Conservation (phyloP, 2,329 filamentous ascomycete species). For the Fusarium ambrosium region DNA sequence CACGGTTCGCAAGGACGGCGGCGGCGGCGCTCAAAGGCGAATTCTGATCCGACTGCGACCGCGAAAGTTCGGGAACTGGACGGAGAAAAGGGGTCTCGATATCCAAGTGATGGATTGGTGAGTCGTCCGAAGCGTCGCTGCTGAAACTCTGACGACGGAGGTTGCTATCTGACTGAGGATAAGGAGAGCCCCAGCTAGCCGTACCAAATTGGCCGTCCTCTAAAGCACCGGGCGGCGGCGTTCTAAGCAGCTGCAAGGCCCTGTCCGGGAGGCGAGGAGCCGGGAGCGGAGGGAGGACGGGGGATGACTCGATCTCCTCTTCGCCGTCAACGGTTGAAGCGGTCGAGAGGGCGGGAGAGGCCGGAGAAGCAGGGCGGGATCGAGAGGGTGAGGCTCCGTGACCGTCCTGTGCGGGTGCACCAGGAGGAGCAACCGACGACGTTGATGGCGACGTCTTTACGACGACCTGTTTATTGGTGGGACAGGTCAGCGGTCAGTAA, state of each 20-base stretch:
- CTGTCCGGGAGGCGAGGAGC: constrained; percentile 70
- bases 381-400: constrained; percentile 54
- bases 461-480: constrained; percentile 51
- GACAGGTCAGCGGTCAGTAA: constrained; percentile 45
- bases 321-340: constrained; percentile 72
- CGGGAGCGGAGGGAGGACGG: constrained; percentile 69
- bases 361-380: constrained; percentile 53
- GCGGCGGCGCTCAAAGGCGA: constrained; percentile 66
- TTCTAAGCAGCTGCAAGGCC: constrained; percentile 67
- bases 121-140: constrained; percentile 72
- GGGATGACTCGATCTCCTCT: constrained; percentile 68
- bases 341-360: constrained; percentile 72
- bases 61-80: constrained; percentile 63
- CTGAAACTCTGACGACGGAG: constrained; percentile 66
- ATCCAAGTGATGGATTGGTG: constrained; percentile 71
- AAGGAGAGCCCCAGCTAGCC: constrained; percentile 93
- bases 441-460: constrained; percentile 70
- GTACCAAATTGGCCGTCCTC: constrained; percentile 69
- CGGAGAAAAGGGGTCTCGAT: constrained; percentile 74
- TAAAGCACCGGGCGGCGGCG: constrained; percentile 57
- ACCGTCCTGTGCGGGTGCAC: constrained; percentile 73
- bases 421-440: constrained; percentile 65
- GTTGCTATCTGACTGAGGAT: constrained; percentile 74
- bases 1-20: constrained; percentile 74
- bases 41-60: constrained; percentile 47